A percentile compares a stretch with the other conserved stretches of the same genome.
phyloP scores from a whole-genome alignment of 2,329 filamentous ascomycete species.

The Pseudogymnoascus sp. region DNA sequence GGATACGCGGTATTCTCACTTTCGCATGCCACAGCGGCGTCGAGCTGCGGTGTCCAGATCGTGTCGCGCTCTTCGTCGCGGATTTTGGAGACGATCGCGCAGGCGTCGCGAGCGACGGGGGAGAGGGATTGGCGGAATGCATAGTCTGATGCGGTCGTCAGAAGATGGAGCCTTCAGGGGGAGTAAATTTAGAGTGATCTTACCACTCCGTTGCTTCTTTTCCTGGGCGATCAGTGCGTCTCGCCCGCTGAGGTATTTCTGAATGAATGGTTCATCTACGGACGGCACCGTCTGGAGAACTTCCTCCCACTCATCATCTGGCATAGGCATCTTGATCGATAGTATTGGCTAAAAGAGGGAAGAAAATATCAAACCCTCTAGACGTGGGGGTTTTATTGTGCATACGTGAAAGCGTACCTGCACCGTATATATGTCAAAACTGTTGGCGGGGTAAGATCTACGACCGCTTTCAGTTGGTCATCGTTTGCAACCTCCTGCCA shows the following conservation, averaged over 20 bases:
- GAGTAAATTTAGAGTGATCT: conserved; percentile 17
- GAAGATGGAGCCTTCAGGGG: conserved; percentile 22
- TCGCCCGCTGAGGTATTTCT: conserved; percentile 72
- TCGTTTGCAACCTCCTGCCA: conserved; percentile 7
- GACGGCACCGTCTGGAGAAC: conserved; percentile 49
- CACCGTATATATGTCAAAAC: neutral
- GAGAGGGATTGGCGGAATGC: conserved; percentile 69
- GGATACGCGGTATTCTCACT: conserved; percentile 63
- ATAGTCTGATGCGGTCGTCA: conserved; percentile 42
- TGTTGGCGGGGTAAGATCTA: neutral
- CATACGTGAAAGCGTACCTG: neutral
- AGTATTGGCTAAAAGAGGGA: neutral
- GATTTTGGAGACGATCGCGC: conserved; percentile 71
- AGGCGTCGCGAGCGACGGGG: conserved; percentile 69
- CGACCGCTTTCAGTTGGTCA: conserved; percentile 6
- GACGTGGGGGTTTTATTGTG: neutral
- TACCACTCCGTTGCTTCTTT: conserved; percentile 73
- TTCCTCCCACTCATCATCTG: conserved; percentile 53
- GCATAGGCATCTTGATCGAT: conserved; percentile 10
- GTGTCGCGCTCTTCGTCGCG: conserved; percentile 67
- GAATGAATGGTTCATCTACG: conserved; percentile 65
- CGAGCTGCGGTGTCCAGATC: conserved; percentile 68
- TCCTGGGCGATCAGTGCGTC: conserved; percentile 72
- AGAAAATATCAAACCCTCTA: neutral
- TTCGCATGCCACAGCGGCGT: conserved; percentile 59